These are phyloP conservation scores for Panaeolus cyanescens DNA, from an alignment of 768 basidiomycete genomes.

Conservation along the genomic window DNA sequence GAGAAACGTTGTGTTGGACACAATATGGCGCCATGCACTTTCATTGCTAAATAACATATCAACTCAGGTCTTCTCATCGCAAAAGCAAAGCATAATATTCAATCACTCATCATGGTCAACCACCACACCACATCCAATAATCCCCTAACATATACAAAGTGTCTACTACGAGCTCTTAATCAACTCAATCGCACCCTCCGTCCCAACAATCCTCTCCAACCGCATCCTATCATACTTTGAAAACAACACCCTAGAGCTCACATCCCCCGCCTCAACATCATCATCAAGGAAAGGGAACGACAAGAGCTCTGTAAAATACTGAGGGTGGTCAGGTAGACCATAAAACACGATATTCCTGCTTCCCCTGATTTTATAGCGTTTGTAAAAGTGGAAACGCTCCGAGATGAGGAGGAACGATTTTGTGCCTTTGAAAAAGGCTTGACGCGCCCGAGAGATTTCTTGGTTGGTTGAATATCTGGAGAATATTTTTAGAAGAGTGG, in stretches of 20 bases:
- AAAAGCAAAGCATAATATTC: no score
- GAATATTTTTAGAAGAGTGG: slow-evolving; percentile 4
- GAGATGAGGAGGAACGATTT: slow-evolving; percentile 88
- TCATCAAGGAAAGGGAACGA: slow-evolving; percentile 91
- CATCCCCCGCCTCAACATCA: slow-evolving; percentile 83
- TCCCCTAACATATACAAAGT: slow-evolving; percentile 15
- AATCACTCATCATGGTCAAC: no score
- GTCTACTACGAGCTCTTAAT: slow-evolving; percentile 31
- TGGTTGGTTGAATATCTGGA: slow-evolving; percentile 87
- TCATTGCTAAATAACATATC: no score
- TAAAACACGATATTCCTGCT: slow-evolving; percentile 95
- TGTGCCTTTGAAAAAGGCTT: slow-evolving; percentile 88
- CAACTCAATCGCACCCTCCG: slow-evolving; percentile 44
- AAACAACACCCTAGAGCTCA: slow-evolving; percentile 81
- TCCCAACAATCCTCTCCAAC: slow-evolving; percentile 82
- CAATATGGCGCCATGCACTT: not conserved
- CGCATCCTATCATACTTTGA: slow-evolving; percentile 89
- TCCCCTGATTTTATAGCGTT: slow-evolving; percentile 92
- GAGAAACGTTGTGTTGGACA: slow-evolving; percentile 52
- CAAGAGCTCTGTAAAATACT: slow-evolving; percentile 90
- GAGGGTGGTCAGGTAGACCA: slow-evolving; percentile 85
- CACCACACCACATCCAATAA: no score
- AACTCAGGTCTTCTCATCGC: no score
- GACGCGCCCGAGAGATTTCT: slow-evolving; percentile 92
- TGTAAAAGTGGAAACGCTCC: slow-evolving; percentile 99